Base-by-base conservation (phyloP, 768 basidiomycete species). In the Mycena epipterygia region DNA sequence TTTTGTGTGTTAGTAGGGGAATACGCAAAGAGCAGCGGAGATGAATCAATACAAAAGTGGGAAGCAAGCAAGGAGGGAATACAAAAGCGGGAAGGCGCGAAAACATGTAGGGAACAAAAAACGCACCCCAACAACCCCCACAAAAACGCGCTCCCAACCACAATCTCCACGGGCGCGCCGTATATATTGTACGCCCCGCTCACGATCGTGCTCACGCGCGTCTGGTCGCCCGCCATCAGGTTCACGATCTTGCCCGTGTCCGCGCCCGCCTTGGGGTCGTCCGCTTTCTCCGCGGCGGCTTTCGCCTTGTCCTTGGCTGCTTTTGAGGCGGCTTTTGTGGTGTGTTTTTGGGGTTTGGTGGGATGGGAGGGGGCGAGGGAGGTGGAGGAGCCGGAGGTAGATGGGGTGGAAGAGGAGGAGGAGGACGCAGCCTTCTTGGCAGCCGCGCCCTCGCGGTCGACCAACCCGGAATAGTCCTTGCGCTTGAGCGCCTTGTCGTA, bases 161-260 rank as follows among this genome's bases (percentile, higher is more conserved):
- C 74, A 62, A 92, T 83, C 75, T 91, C 89, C 58, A 90, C 84
- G 1, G 89, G 89, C 16, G 88, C 84, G 75, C 89, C 89, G 21
- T 73, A 73, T 11, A 71, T 63, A 33, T 67, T 63, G 30, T 63
- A 67, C 64, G 61, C 60, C 16, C 65, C 65, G 35, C 53, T 63
- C 32, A 71, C 53, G 35, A 71, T 67, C 17, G 65, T 63, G 27
- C 48, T 44, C 25, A 71, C 86, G 62, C 86, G 82, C 75, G 90
- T 91, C 9, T 91, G 90, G 78, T 95, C 94, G 17, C 88, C 90
- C 23, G 93, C 90, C 94, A 97, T 96, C 48, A 96, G 81, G 73
- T 95, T 95, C 63, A 96, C 94, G 60, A 97, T 94, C 79, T 96
- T 96, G 16, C 96, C 96, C 16, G 93, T 86, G 77, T 95, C 93